phyloP scores from a whole-genome alignment of 2,329 filamentous ascomycete species.

The Hysterium pulicare region DNA sequence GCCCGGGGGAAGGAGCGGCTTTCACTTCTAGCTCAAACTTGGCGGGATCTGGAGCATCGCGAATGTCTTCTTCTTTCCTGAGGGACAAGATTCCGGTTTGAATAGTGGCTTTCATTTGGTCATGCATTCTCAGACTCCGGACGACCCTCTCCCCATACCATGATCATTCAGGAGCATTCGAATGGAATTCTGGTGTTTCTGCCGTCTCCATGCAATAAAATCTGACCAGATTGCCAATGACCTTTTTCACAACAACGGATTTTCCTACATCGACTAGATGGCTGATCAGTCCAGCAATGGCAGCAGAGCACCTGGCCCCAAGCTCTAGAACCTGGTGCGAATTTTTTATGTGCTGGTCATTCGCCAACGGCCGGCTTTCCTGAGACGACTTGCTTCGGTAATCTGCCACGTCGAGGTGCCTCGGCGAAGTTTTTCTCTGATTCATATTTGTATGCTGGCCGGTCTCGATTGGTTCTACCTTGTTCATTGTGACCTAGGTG shows the following conservation, averaged over 20 bases:
- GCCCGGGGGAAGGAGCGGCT: conserved; percentile 82
- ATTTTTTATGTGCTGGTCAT: too few relatives aligned
- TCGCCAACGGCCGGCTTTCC: neutral
- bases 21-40: conserved; percentile 88
- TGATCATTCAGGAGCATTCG: too few relatives aligned
- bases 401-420: conserved; percentile 10
- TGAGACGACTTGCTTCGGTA: neutral
- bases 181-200: conserved; percentile 91
- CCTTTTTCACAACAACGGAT: conserved; percentile 85
- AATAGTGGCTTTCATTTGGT: too few relatives aligned
- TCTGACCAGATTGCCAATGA: conserved; percentile 92
- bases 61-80: conserved; percentile 93
- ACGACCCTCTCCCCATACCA: too few relatives aligned
- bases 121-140: too few relatives aligned
- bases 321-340: too few relatives aligned
- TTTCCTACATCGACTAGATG: conserved; percentile 78
- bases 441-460: conserved; percentile 25
- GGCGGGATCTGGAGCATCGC: conserved; percentile 85
- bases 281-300: conserved; percentile 80
- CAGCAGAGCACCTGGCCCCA: too few relatives aligned
- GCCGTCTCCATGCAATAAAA: conserved; percentile 98
- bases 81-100: conserved; percentile 83
- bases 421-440: conserved; percentile 9
- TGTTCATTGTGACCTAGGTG: conserved; percentile 27
- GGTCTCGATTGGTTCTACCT: conserved; percentile 34